These are phyloP conservation scores for Diaporthe sp. DNA, from an alignment of 2,329 filamentous ascomycete species.

Conservation along the genomic window DNA sequence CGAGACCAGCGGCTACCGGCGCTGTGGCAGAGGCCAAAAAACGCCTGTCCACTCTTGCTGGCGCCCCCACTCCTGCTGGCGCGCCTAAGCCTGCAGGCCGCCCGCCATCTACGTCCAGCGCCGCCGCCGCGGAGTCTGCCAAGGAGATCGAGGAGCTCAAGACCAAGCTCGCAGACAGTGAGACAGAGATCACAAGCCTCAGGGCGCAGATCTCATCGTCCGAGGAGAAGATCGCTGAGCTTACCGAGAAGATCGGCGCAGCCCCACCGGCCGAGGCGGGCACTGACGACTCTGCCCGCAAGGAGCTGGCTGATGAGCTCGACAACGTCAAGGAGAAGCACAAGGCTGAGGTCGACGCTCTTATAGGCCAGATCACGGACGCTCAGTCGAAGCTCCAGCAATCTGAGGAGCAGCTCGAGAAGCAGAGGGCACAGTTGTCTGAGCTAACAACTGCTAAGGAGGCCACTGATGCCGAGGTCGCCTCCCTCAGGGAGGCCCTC, in stretches of 20 bases:
- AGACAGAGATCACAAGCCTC: slow-evolving; percentile 66
- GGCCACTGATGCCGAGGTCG: slow-evolving; percentile 58
- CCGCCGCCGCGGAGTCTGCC: slow-evolving; percentile 53
- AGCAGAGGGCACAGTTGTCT: slow-evolving; percentile 59
- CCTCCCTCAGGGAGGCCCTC: slow-evolving; percentile 60
- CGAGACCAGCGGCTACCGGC: slow-evolving; percentile 49
- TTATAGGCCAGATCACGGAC: slow-evolving; percentile 60
- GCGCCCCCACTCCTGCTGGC: slow-evolving; percentile 49
- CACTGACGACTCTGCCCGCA: slow-evolving; percentile 50
- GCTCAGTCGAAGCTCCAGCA: slow-evolving; percentile 60
- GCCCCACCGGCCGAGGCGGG: slow-evolving; percentile 47
- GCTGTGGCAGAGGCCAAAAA: slow-evolving; percentile 64
- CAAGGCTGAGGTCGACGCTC: slow-evolving; percentile 56
- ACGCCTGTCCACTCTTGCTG: slow-evolving; percentile 63
- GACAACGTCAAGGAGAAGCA: slow-evolving; percentile 62
- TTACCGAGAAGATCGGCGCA: slow-evolving; percentile 60
- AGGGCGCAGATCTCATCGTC: slow-evolving; percentile 66
- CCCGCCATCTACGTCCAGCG: slow-evolving; percentile 42
- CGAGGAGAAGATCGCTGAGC: slow-evolving; percentile 64
- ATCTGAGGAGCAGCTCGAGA: slow-evolving; percentile 62
- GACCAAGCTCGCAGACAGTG: slow-evolving; percentile 66
- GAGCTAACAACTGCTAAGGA: slow-evolving; percentile 62
- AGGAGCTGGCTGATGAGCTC: slow-evolving; percentile 58
- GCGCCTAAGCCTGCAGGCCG: slow-evolving; percentile 55
- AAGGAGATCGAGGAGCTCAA: slow-evolving; percentile 72